These are phyloP conservation scores for Salix suchowensis DNA, from an alignment of 345 rosid species.

Conservation along the genomic window DNA sequence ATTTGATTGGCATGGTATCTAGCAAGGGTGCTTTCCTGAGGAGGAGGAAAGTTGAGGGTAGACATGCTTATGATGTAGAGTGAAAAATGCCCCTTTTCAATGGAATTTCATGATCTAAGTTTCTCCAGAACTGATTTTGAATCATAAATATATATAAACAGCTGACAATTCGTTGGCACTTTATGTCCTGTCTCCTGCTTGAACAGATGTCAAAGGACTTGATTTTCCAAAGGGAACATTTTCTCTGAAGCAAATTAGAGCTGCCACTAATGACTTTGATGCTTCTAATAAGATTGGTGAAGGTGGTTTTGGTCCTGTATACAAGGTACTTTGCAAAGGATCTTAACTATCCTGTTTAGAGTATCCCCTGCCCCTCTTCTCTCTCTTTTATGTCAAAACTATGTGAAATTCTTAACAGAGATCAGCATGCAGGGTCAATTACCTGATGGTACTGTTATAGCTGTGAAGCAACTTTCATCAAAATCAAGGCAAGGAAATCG, in stretches of 20 bases:
- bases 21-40: background rate
- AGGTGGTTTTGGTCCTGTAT: constrained; percentile 73
- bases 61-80: background rate
- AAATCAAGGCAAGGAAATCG: constrained; percentile 59
- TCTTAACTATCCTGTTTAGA: background rate
- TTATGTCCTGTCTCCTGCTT: background rate
- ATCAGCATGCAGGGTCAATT: constrained; percentile 36
- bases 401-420: background rate
- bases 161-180: background rate
- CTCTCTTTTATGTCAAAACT: background rate
- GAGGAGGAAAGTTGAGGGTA: background rate
- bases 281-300: constrained; percentile 51
- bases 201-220: constrained; percentile 36
- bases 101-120: too few species aligned
- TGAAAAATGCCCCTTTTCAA: background rate
- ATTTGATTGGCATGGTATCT: too few species aligned
- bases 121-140: background rate
- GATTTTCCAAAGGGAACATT: constrained; percentile 42
- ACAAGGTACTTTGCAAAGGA: constrained; percentile 37
- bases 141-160: background rate
- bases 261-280: constrained; percentile 52
- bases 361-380: background rate
- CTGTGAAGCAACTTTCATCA: constrained; percentile 50
- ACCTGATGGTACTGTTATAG: constrained; percentile 49
- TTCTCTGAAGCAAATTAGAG: constrained; percentile 47